These are phyloP conservation scores for Raphanus raphanistrum DNA, from an alignment of 345 rosid genomes.

Conservation along the genomic window DNA sequence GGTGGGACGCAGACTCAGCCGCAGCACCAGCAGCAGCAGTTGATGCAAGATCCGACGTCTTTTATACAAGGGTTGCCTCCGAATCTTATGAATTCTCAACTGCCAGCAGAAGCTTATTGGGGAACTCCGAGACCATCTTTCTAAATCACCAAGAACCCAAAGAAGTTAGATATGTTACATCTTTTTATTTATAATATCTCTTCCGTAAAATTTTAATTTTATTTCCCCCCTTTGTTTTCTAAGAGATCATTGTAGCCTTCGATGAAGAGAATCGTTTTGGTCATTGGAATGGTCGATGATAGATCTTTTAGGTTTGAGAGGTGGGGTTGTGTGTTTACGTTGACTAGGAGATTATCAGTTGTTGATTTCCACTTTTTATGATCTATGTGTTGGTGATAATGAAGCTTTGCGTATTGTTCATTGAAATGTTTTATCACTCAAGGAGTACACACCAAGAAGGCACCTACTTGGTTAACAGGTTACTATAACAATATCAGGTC, in stretches of 20 bases:
- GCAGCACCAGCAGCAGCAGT: slow-evolving; percentile 32
- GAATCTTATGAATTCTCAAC: slow-evolving; percentile 62
- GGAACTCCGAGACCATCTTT: slow-evolving; percentile 56
- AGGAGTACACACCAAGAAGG: not conserved
- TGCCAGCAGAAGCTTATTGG: slow-evolving; percentile 65
- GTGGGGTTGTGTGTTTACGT: slow-evolving; percentile 23
- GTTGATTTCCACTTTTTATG: slow-evolving; percentile 11
- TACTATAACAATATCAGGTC: not conserved
- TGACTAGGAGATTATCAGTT: slow-evolving; percentile 27
- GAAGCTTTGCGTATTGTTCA: slow-evolving; percentile 13
- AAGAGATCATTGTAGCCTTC: slow-evolving; percentile 38
- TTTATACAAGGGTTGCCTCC: slow-evolving; percentile 58
- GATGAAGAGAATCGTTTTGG: slow-evolving; percentile 26
- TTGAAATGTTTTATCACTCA: slow-evolving; percentile 7
- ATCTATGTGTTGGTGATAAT: slow-evolving; percentile 20
- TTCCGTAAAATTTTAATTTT: slow-evolving; percentile 20
- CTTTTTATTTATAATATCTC: slow-evolving; percentile 12
- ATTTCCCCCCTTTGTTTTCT: slow-evolving; percentile 8
- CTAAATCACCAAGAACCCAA: slow-evolving; percentile 18
- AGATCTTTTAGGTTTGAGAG: slow-evolving; percentile 20
- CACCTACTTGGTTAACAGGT: not conserved
- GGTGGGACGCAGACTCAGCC: slow-evolving; percentile 51
- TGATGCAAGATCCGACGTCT: slow-evolving; percentile 55
- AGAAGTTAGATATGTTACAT: slow-evolving; percentile 21
- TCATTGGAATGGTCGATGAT: slow-evolving; percentile 7